Evolutionary conservation across 2,329 filamentous ascomycete species (phyloP).

Genomic region (Sporothrix sp.): DNA sequence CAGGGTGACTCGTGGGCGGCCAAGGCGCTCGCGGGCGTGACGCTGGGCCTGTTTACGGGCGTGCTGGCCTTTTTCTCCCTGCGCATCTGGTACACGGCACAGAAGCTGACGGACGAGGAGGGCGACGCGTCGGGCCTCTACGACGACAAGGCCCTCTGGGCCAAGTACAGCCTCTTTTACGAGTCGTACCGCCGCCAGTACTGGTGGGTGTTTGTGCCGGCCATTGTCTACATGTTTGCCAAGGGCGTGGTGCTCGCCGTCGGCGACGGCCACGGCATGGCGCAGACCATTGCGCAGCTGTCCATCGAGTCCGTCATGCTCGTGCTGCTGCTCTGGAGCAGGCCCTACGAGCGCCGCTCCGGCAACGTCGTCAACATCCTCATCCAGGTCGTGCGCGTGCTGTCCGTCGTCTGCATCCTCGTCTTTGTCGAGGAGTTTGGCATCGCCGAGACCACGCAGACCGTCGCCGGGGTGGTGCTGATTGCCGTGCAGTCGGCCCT

Average conservation of each 20-base stretch:
- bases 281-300: constrained; percentile 71
- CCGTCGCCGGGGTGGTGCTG: constrained; percentile 82
- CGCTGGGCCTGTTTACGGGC: constrained; percentile 68
- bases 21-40: constrained; percentile 72
- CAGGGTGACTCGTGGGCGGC: constrained; percentile 91
- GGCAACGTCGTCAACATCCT: constrained; percentile 88
- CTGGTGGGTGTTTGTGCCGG: constrained; percentile 94
- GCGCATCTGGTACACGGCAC: constrained; percentile 71
- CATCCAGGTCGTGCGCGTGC: constrained; percentile 79
- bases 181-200: constrained; percentile 88
- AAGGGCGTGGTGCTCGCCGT: constrained; percentile 81
- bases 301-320: constrained; percentile 75
- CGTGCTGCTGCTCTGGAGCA: constrained; percentile 66
- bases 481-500: constrained; percentile 84
- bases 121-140: constrained; percentile 67
- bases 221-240: constrained; percentile 81
- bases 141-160: constrained; percentile 82
- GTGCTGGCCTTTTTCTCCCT: constrained; percentile 75
- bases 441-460: constrained; percentile 85
- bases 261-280: constrained; percentile 73
- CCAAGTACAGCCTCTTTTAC: constrained; percentile 96
- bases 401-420: constrained; percentile 81
- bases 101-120: constrained; percentile 61
- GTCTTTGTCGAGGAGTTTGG: constrained; percentile 91
- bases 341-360: constrained; percentile 78